These are phyloP conservation scores for Hordeum marinum DNA, from an alignment of 176 grass and related monocot species.

Conservation along the genomic window DNA sequence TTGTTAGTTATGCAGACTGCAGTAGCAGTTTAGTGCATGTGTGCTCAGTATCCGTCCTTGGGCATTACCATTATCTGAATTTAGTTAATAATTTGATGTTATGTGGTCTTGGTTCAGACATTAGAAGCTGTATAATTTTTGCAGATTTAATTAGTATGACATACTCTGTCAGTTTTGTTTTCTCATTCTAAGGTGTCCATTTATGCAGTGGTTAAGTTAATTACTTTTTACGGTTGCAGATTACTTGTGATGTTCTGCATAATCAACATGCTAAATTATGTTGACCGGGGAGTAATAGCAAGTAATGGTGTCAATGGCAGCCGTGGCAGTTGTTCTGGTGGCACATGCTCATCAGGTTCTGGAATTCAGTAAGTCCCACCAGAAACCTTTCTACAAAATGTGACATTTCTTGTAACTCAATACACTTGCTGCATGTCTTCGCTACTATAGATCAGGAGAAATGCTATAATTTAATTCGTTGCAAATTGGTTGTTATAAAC, in stretches of 20 bases:
- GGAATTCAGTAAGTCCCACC: conserved; percentile 88
- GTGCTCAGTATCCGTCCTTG: neutral
- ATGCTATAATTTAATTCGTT: neutral
- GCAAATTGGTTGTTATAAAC: neutral
- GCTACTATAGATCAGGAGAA: neutral
- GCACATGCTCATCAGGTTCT: conserved; percentile 74
- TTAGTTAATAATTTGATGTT: neutral
- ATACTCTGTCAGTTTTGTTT: neutral
- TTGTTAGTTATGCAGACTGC: neutral
- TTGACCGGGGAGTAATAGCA: conserved; percentile 96
- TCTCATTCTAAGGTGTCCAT: neutral
- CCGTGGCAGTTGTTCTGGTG: conserved; percentile 56
- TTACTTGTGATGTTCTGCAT: conserved; percentile 91
- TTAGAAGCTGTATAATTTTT: neutral
- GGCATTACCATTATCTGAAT: neutral
- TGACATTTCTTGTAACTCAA: neutral
- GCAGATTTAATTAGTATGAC: neutral
- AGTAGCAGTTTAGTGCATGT: neutral
- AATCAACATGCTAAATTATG: conserved; percentile 97
- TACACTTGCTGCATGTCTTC: neutral
- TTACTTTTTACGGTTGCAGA: conserved; percentile 42
- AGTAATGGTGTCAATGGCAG: conserved; percentile 99
- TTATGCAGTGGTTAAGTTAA: neutral
- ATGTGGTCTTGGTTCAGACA: neutral
- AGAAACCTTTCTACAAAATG: neutral